Percentiles rank a stretch among this genome's conserved stretches.
Conservation (phyloP, 495 filamentous ascomycete genomes). For the Penicillium odoratum region DNA sequence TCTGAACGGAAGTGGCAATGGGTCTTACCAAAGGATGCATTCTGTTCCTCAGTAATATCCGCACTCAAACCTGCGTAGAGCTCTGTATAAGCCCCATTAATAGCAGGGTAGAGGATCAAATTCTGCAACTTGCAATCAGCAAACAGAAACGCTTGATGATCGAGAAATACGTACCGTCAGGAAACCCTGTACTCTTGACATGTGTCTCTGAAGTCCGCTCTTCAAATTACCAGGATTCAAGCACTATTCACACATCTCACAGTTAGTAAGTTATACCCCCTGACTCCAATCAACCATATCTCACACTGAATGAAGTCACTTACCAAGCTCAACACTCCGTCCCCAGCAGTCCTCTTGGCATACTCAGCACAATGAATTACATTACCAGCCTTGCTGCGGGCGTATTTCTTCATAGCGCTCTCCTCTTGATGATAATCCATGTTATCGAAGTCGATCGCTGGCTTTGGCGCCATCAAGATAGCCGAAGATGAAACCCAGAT, state of each 20-base stretch:
- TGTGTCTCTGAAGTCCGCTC: constrained; percentile 5
- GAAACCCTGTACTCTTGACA: neutral
- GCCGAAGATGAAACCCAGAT: constrained; percentile 4
- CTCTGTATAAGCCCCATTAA: constrained; percentile 8
- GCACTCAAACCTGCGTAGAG: constrained; percentile 1
- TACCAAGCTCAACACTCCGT: constrained; percentile 3
- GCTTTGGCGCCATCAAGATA: neutral
- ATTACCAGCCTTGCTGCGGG: constrained; percentile 5
- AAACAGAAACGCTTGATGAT: neutral
- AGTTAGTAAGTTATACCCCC: neutral
- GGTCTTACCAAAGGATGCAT: neutral
- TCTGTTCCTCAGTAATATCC: neutral
- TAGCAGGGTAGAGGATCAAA: neutral
- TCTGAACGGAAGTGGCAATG: neutral
- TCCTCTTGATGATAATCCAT: neutral
- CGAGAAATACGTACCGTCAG: neutral
- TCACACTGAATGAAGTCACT: neutral
- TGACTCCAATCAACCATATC: neutral
- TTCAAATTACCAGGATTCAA: constrained; percentile 6
- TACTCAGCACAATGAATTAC: neutral
- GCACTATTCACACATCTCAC: neutral
- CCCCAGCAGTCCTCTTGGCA: neutral
- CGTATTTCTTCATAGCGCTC: neutral
- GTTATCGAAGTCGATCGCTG: neutral
- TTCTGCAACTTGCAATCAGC: neutral